Conservation (phyloP, 176 grass and related monocot genomes). For the Olyra latifolia region DNA sequence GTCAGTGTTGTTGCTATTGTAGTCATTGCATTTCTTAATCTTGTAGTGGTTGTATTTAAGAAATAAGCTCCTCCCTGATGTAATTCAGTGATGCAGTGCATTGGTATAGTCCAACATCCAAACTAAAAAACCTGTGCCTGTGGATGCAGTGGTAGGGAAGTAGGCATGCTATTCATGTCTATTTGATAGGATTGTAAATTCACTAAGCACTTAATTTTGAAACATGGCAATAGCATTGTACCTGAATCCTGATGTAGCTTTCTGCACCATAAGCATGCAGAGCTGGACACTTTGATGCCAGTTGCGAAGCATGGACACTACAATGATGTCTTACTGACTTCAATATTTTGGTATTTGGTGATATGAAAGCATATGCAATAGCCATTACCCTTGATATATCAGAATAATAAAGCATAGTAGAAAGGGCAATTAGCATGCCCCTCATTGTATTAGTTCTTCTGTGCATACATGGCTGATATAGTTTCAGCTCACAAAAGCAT, state of each 20-base stretch:
- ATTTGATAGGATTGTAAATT: background rate
- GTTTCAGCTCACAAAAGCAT: too few relatives aligned
- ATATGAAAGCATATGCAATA: background rate
- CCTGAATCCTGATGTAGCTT: slow-evolving; percentile 4
- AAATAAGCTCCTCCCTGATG: too few relatives aligned
- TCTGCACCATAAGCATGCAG: background rate
- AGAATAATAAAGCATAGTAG: background rate
- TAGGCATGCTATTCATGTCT: slow-evolving; percentile 8
- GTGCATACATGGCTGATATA: too few relatives aligned
- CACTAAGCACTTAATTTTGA: background rate
- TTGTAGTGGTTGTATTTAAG: too few relatives aligned
- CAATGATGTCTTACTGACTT: background rate
- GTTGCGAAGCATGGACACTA: background rate
- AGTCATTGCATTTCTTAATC: too few relatives aligned
- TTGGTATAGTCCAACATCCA: background rate
- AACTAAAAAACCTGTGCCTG: background rate
- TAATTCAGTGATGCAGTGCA: too few relatives aligned
- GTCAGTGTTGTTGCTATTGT: too few relatives aligned
- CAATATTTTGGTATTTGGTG: slow-evolving; percentile 15
- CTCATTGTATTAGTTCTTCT: slow-evolving; percentile 90
- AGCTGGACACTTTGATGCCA: background rate
- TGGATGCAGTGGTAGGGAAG: slow-evolving; percentile 3
- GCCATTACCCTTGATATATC: background rate
- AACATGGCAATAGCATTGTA: background rate
- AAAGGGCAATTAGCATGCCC: slow-evolving; percentile 52